Evolutionary conservation across 228 moss, liverwort and hornwort species (phyloP).

Genomic region (Sphagnum magellanicum): DNA sequence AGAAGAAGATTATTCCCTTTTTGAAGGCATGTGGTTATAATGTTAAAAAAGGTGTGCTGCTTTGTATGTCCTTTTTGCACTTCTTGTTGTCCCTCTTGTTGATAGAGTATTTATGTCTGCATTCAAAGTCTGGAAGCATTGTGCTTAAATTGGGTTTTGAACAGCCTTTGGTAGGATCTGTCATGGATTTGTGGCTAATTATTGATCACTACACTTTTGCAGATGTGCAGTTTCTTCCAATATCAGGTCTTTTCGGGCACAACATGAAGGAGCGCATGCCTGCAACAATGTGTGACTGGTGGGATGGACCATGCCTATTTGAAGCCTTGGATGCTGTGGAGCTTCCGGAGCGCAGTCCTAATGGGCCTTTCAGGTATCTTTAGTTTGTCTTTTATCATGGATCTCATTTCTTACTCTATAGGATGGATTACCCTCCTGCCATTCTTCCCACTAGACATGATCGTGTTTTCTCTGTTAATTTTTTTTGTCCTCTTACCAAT

Average conservation of each 20-base stretch:
- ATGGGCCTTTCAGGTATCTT: conserved; percentile 69
- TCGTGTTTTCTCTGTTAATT: too few species aligned
- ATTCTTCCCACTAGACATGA: too few species aligned
- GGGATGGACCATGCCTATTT: conserved; percentile 79
- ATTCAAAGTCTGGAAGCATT: not conserved
- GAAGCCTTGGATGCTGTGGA: conserved; percentile 86
- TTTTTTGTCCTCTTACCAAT: too few species aligned
- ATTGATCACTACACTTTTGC: conserved; percentile 2
- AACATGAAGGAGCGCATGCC: conserved; percentile 70
- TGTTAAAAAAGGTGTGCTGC: conserved; percentile 63
- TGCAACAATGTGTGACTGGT: conserved; percentile 63
- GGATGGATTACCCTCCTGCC: too few species aligned
- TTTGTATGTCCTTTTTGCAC: too few species aligned
- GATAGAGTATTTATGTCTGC: not conserved
- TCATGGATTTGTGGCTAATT: too few species aligned
- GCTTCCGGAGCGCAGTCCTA: conserved; percentile 66
- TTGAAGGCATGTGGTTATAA: conserved; percentile 85
- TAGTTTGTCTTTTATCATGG: too few species aligned
- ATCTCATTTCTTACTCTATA: too few species aligned
- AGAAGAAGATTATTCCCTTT: conserved; percentile 86
- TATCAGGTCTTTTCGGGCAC: conserved; percentile 71
- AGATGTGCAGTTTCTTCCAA: conserved; percentile 88
- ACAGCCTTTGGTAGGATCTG: too few species aligned
- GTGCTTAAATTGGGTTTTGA: not conserved
- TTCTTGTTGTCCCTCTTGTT: not conserved